Percentiles rank a stretch among this genome's conserved stretches.
Evolutionary conservation across 2,329 filamentous ascomycete genomes (phyloP).

Genomic region (Fonsecaea pedrosoi): DNA sequence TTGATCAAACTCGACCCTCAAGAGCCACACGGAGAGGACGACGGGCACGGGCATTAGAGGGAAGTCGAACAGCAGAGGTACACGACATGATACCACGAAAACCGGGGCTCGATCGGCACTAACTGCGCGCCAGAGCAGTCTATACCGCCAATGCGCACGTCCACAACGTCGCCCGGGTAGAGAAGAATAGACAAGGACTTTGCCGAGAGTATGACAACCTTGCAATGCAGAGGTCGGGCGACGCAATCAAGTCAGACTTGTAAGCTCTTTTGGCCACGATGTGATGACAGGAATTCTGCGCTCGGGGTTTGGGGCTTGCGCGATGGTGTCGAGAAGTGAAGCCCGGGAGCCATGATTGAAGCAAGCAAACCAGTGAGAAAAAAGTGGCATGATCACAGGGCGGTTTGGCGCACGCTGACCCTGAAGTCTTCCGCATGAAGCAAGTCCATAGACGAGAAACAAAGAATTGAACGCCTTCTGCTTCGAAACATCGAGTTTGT

Average conservation of each 20-base stretch:
- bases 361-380: neutral
- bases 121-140: neutral
- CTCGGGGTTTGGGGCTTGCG: neutral
- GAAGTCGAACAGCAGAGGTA: neutral
- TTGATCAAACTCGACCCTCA: conserved; percentile 92
- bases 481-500: neutral
- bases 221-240: too few relatives aligned
- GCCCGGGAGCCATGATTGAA: neutral
- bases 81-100: neutral
- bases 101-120: neutral
- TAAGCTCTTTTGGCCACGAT: neutral
- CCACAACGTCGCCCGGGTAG: neutral
- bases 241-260: neutral
- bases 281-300: neutral
- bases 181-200: neutral
- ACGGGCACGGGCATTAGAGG: conserved; percentile 66
- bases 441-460: neutral
- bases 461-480: neutral
- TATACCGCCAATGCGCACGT: neutral
- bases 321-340: neutral
- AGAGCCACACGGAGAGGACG: conserved; percentile 71
- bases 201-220: neutral
- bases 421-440: neutral
- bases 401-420: neutral
- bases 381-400: neutral